phyloP scores from a whole-genome alignment of 108 stramenopile genomes.

The Cyclostephanos invisitatus region DNA sequence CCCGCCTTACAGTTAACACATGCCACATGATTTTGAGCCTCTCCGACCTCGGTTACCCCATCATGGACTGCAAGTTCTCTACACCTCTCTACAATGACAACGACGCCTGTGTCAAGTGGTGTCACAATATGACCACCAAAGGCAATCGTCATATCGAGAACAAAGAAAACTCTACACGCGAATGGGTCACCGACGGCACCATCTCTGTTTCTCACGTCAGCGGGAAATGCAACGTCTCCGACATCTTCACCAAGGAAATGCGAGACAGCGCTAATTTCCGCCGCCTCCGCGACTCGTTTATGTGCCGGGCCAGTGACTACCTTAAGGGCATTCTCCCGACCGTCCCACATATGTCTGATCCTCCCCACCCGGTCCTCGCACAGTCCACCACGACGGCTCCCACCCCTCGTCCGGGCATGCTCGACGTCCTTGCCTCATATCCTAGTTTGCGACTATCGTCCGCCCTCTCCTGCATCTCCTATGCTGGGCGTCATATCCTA shows the following conservation, averaged over 20 bases:
- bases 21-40: background rate
- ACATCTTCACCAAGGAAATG: background rate
- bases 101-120: constrained; percentile 14
- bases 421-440: no score
- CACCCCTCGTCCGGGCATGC: no score
- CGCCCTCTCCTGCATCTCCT: no score
- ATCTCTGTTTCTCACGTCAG: background rate
- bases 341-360: no score
- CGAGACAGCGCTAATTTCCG: background rate
- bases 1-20: background rate
- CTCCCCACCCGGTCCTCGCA: no score
- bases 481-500: no score
- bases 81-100: background rate
- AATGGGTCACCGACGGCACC: background rate
- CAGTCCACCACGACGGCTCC: no score
- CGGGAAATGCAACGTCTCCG: no score
- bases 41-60: constrained; percentile 1
- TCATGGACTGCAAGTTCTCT: background rate
- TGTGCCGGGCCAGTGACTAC: background rate
- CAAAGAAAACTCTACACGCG: background rate
- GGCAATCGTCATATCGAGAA: constrained; percentile 11
- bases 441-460: no score
- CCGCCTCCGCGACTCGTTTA: background rate
- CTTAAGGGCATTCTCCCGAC: no score
- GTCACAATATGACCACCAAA: constrained; percentile 6